Conservation (phyloP, 345 rosid genomes). For the Excoecaria cochinchinensis region DNA sequence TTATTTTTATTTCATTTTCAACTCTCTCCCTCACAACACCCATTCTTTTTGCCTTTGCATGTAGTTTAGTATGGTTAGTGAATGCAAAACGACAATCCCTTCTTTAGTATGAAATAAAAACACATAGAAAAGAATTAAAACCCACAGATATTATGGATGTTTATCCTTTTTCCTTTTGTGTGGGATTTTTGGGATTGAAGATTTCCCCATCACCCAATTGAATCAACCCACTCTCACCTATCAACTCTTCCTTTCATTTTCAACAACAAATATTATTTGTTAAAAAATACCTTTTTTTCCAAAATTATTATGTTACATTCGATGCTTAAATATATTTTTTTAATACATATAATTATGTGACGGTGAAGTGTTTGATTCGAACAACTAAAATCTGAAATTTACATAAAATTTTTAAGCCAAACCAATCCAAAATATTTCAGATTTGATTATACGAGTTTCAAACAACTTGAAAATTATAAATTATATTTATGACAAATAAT, state of each 20-base stretch:
- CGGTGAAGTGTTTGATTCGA: too few relatives aligned
- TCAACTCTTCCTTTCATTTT: background rate
- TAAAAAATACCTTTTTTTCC: too few relatives aligned
- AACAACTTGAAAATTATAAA: too few relatives aligned
- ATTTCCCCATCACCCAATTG: background rate
- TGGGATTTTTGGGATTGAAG: background rate
- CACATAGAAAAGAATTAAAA: slow-evolving; percentile 4
- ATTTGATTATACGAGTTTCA: too few relatives aligned
- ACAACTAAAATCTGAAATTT: too few relatives aligned
- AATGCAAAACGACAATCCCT: slow-evolving; percentile 31
- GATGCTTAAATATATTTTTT: too few relatives aligned
- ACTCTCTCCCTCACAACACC: slow-evolving; percentile 15
- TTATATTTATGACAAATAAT: too few relatives aligned
- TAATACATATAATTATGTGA: too few relatives aligned
- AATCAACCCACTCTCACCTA: background rate
- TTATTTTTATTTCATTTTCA: slow-evolving; percentile 19
- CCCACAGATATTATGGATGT: slow-evolving; percentile 11
- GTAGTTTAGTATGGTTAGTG: slow-evolving; percentile 25
- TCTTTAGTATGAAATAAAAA: slow-evolving; percentile 5
- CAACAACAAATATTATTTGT: background rate
- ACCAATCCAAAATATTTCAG: too few relatives aligned
- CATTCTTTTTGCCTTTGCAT: slow-evolving; percentile 22
- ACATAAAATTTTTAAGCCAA: too few relatives aligned
- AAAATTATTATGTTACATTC: too few relatives aligned
- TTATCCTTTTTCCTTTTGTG: background rate